Base-by-base conservation (phyloP, 805 yeast genomes). In the Lachancea quebecensis region DNA sequence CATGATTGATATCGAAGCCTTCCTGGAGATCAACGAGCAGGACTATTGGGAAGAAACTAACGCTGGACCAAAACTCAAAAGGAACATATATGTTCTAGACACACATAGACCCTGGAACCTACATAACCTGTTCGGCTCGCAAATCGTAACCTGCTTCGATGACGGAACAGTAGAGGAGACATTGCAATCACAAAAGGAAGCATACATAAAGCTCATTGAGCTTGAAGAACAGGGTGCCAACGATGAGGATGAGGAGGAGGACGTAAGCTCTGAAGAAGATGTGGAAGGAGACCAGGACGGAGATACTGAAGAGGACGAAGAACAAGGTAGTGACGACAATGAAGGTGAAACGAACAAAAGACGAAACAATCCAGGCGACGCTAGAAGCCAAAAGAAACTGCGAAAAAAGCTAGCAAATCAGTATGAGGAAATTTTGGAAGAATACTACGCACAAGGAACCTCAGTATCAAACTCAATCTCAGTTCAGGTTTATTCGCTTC, bases 41-140 rank as follows among this genome's bases (percentile, higher is more conserved):
- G 77, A 77, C 5, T 77, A 73, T 44, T 51, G 80, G 10, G 65
- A 67, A 2, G 68, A 63, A 12, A 38, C 38, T 7, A 57, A 56
- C 7, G 15, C 44, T 11, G 35, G 34, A 3, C 38, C 25, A 30
- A 57, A 61, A 38, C 60, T 73, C 35, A 74, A 67, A 39, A 73
- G 93, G 51, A 78, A 73, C 46, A 75, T 91, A 2, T 95, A 87
- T 56, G 77, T 95, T 10, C 73, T 93, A 45, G 99, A 93, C 65
- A 89, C 95, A 2, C 93, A 85, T 52, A 70, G 98, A 51, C 99
- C 99, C 3, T 93, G 99, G 98, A 90, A 90, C 65, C 69, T 93
- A 51, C 96, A 90, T 61, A 93, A 93, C 59, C 58, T 93, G 39
- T 90, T 85, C 71, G 96, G 95, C 1, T 81, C 91, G 6, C 78